Percentiles rank a stretch among this genome's conserved stretches.
phyloP scores from a whole-genome alignment of 2,329 filamentous ascomycete species.

The Cordyceps tenuipes region DNA sequence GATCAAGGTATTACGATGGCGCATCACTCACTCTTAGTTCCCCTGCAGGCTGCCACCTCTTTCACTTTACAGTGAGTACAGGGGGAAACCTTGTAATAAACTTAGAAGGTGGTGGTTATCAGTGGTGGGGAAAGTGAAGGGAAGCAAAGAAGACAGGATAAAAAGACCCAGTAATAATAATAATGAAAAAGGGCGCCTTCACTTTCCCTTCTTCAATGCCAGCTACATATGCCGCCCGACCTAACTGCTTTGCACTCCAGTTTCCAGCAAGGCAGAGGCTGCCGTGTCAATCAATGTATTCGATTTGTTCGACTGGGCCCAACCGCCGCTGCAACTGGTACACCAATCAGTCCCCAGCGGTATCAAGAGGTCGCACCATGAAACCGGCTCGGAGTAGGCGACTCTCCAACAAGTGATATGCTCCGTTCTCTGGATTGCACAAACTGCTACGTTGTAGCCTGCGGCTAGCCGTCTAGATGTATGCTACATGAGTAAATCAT shows the following conservation, averaged over 20 bases:
- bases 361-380: not conserved
- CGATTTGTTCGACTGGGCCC: not conserved
- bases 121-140: not conserved
- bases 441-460: not conserved
- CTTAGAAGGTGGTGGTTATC: not conserved
- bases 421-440: not conserved
- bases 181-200: not conserved
- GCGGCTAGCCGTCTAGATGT: not conserved
- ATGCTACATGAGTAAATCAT: not conserved
- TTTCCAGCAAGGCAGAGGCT: no score
- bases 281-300: no score
- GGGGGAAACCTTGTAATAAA: no score
- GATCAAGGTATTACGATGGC: not conserved
- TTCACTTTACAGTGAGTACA: no score
- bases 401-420: not conserved
- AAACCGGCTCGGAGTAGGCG: conserved; percentile 2
- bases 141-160: not conserved
- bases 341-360: not conserved
- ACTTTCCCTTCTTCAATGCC: not conserved
- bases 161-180: not conserved
- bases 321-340: not conserved
- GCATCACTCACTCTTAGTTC: no score
- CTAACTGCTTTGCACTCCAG: not conserved
- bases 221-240: no score
- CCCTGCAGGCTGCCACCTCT: no score